Conservation (phyloP, 371 early-diverging fungal genomes). For the Blastocladiella emersonii region DNA sequence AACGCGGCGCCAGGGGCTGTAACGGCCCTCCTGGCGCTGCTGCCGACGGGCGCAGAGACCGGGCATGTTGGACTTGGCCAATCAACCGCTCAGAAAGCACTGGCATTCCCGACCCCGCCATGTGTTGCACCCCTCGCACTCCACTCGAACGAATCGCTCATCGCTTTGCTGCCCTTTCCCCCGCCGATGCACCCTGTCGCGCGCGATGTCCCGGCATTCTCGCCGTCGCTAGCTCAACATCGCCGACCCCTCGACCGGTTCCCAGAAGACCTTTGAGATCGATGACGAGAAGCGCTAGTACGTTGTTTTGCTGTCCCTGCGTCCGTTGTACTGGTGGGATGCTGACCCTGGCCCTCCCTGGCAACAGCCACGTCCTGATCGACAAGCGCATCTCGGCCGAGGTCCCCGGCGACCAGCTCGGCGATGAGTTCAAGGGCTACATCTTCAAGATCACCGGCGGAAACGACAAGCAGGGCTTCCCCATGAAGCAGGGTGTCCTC, state of each 20-base stretch:
- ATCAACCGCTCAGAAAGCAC: no score
- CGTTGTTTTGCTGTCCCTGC: not conserved
- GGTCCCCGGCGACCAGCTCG: constrained; percentile 89
- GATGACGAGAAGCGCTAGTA: constrained; percentile 67
- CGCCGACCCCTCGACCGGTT: constrained; percentile 97
- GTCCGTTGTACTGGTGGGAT: not conserved
- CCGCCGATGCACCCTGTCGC: no score
- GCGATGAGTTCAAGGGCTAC: constrained; percentile 98
- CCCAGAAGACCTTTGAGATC: constrained; percentile 95
- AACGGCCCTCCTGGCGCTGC: no score
- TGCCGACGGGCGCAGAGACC: no score
- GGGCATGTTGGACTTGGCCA: no score
- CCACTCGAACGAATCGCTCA: no score
- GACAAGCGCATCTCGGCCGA: constrained; percentile 97
- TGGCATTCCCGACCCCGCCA: no score
- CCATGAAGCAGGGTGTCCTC: constrained; percentile 95
- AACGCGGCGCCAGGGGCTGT: no score
- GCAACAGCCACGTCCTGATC: constrained; percentile 75
- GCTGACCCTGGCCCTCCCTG: no score
- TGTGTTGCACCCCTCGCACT: no score
- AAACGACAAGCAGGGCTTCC: constrained; percentile 98
- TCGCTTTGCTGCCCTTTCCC: no score
- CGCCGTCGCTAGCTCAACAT: constrained; percentile 98
- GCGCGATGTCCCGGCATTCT: no score
- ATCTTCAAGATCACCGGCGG: constrained; percentile 98